Conservation (phyloP, 768 basidiomycete species). For the Leccinellum albellum region DNA sequence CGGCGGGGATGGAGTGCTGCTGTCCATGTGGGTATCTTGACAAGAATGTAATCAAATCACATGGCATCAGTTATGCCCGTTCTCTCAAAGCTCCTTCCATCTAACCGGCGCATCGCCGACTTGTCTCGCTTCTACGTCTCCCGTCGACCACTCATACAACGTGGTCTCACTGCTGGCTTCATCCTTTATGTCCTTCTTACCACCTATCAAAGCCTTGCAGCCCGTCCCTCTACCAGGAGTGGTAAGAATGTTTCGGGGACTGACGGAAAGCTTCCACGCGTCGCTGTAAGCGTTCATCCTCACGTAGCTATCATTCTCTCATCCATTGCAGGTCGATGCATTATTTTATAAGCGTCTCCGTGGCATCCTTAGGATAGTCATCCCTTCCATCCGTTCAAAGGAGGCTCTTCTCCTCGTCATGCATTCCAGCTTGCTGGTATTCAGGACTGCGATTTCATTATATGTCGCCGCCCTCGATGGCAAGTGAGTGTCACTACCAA, state of each 20-base stretch:
- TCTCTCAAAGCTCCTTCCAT: conserved; percentile 27
- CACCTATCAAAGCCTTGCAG: conserved; percentile 56
- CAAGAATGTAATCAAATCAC: conserved; percentile 9
- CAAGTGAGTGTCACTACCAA: conserved; percentile 49
- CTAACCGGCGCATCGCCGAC: conserved; percentile 38
- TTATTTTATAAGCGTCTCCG: conserved; percentile 82
- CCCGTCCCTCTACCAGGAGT: conserved; percentile 33
- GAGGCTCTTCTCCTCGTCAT: conserved; percentile 84
- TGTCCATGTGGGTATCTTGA: background rate
- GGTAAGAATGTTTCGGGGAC: conserved; percentile 13
- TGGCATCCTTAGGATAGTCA: conserved; percentile 78
- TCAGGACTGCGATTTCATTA: conserved; percentile 86
- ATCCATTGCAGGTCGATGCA: conserved; percentile 68
- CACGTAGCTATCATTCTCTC: background rate
- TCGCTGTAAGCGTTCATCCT: conserved; percentile 52
- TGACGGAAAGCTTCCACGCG: conserved; percentile 49
- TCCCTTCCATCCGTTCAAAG: conserved; percentile 79
- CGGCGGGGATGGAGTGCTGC: conserved; percentile 6
- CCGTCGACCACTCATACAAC: conserved; percentile 72
- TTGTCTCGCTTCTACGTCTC: conserved; percentile 52
- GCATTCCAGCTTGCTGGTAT: conserved; percentile 86
- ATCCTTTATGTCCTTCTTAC: conserved; percentile 65
- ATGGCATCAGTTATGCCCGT: conserved; percentile 25
- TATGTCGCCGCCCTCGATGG: conserved; percentile 95
- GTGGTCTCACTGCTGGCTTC: conserved; percentile 63